Percentiles rank a stretch among this genome's conserved stretches.
Evolutionary conservation across 140 eudicot species (phyloP).

Genomic region (Stevia rebaudiana): DNA sequence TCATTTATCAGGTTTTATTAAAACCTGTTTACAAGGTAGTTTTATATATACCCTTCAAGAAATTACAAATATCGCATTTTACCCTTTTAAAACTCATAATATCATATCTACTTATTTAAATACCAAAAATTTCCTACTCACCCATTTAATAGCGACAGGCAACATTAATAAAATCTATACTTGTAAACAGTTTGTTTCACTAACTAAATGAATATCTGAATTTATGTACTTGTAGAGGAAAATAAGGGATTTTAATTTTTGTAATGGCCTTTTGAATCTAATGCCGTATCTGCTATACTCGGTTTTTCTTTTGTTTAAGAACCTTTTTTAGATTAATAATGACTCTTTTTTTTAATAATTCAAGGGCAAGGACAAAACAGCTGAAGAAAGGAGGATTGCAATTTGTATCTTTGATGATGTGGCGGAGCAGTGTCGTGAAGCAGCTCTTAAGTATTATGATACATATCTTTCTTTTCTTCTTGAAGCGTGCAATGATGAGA

Average conservation of each 20-base stretch:
- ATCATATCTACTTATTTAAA: not conserved
- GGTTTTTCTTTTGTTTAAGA: not conserved
- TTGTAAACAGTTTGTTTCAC: not conserved
- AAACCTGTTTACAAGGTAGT: not conserved
- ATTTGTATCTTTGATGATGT: constrained; percentile 97
- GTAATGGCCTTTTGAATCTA: not conserved
- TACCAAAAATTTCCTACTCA: not conserved
- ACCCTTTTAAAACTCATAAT: not conserved
- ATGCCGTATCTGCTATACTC: not conserved
- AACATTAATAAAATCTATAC: not conserved
- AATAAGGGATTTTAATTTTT: not conserved
- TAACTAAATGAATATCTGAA: not conserved
- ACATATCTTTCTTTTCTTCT: constrained; percentile 90
- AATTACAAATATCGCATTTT: not conserved
- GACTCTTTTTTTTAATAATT: not conserved
- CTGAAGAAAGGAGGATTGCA: constrained; percentile 97
- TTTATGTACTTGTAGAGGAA: not conserved
- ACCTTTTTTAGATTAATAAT: not conserved
- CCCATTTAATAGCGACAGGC: not conserved
- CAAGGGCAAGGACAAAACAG: constrained; percentile 96
- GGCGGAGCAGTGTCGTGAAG: constrained; percentile 98
- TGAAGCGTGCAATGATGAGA: constrained; percentile 96
- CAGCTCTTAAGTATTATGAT: constrained; percentile 92
- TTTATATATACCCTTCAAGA: not conserved
- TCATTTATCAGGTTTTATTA: not conserved